phyloP scores from a whole-genome alignment of 208 protist genomes.

The Balamuthia mandrillaris region DNA sequence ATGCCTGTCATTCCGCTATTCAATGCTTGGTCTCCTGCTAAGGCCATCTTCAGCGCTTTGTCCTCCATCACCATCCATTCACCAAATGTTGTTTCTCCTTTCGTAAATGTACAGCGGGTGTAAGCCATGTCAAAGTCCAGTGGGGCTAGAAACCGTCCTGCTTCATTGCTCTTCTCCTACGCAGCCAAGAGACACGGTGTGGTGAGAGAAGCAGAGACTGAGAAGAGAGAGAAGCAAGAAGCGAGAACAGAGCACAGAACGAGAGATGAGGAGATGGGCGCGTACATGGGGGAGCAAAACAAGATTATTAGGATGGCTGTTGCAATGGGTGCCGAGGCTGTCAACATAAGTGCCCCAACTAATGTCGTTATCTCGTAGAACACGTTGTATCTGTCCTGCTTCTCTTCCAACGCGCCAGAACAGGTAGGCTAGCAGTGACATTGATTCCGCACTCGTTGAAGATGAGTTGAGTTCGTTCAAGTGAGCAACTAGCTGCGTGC shows the following conservation, averaged over 20 bases:
- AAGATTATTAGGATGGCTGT: constrained; percentile 50
- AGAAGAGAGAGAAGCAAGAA: not conserved
- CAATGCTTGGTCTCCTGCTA: constrained; percentile 39
- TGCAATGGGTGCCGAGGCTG: constrained; percentile 42
- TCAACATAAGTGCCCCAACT: constrained; percentile 52
- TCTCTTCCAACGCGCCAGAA: constrained; percentile 48
- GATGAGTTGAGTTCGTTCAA: no score
- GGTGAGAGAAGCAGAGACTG: not conserved
- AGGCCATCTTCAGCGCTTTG: constrained; percentile 33
- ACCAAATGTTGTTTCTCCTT: constrained; percentile 28
- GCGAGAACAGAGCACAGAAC: not conserved
- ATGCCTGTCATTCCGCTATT: constrained; percentile 26
- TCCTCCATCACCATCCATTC: constrained; percentile 39
- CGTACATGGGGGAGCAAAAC: constrained; percentile 43
- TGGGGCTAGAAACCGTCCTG: constrained; percentile 31
- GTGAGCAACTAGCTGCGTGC: no score
- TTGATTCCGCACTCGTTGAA: no score
- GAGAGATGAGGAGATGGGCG: not conserved
- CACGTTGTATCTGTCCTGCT: constrained; percentile 23
- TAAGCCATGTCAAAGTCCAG: constrained; percentile 58
- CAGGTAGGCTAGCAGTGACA: no score
- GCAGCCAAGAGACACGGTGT: not conserved
- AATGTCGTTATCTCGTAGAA: constrained; percentile 35
- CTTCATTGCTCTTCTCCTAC: no score
- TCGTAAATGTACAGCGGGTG: constrained; percentile 10